Evolutionary conservation across 2,329 filamentous ascomycete genomes (phyloP).

Genomic region (Apiospora hydei): DNA sequence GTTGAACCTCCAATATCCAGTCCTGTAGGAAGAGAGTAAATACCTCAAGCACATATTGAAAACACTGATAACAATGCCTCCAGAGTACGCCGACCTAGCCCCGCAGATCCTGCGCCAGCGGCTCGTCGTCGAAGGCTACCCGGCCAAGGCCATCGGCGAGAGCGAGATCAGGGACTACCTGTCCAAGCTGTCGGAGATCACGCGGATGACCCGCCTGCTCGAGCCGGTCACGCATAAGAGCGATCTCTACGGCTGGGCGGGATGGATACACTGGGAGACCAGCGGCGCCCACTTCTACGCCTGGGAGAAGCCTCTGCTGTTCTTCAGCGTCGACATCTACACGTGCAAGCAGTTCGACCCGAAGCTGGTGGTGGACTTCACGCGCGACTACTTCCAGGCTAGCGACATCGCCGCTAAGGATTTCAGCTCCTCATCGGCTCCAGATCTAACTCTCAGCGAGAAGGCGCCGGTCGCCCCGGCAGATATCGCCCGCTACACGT

Average conservation of each 20-base stretch:
- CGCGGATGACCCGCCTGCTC: slow-evolving; percentile 14
- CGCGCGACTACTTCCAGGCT: slow-evolving; percentile 19
- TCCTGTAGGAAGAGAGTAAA: not conserved
- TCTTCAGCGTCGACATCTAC: slow-evolving; percentile 26
- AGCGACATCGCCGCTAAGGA: slow-evolving; percentile 13
- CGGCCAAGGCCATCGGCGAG: slow-evolving; percentile 15
- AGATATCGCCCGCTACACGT: slow-evolving; percentile 26
- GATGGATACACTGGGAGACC: slow-evolving; percentile 26
- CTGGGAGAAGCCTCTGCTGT: slow-evolving; percentile 25
- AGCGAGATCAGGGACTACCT: slow-evolving; percentile 23
- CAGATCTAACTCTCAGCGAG: not conserved
- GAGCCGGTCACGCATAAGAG: slow-evolving; percentile 25
- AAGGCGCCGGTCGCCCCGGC: not conserved
- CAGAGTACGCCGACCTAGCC: slow-evolving; percentile 16
- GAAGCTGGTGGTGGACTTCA: slow-evolving; percentile 17
- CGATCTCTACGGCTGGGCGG: slow-evolving; percentile 25
- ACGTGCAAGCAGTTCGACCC: slow-evolving; percentile 26
- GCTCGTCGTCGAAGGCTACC: slow-evolving; percentile 25
- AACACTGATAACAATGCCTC: not conserved
- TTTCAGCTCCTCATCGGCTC: slow-evolving; percentile 6
- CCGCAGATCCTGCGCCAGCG: slow-evolving; percentile 24
- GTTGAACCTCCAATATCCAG: not conserved
- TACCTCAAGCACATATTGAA: too few relatives aligned
- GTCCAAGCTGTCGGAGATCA: slow-evolving; percentile 19
- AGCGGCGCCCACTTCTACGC: slow-evolving; percentile 26